Evolutionary conservation across 192 early-diverging fungal genomes (phyloP).

Genomic region (Diversispora eburnea): DNA sequence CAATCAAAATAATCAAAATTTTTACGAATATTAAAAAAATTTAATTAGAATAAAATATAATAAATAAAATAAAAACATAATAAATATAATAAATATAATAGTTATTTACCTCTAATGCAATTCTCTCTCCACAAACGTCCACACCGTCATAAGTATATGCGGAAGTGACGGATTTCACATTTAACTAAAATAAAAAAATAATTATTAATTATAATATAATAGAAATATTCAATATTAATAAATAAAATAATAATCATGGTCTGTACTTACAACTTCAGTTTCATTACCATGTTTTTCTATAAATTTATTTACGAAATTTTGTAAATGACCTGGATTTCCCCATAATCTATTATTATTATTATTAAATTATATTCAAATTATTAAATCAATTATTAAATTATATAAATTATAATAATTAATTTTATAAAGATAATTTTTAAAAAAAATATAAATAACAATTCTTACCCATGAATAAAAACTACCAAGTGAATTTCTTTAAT

Average conservation of each 20-base stretch:
- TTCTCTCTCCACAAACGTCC: conserved; percentile 51
- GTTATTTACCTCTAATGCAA: conserved; percentile 41
- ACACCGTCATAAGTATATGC: conserved; percentile 55
- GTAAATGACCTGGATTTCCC: conserved; percentile 23
- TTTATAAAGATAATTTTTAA: background rate
- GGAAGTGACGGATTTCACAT: conserved; percentile 43
- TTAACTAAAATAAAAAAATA: conserved; percentile 37
- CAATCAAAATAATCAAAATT: too few species aligned
- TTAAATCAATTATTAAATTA: too few species aligned
- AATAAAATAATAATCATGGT: background rate
- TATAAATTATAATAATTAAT: background rate
- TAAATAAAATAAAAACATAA: background rate
- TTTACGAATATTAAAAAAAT: too few species aligned
- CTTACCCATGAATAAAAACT: conserved; percentile 13
- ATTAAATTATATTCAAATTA: too few species aligned
- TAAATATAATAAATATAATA: background rate
- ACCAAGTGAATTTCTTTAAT: conserved; percentile 13
- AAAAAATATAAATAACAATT: background rate
- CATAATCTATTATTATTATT: conserved; percentile 6
- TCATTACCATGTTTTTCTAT: background rate
- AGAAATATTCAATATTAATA: background rate
- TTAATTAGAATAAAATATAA: background rate
- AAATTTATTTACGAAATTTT: conserved; percentile 18
- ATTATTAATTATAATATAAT: background rate
- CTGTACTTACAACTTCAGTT: conserved; percentile 11